These are phyloP conservation scores for Xerocomellus intermedius DNA, from an alignment of 768 basidiomycete genomes.

Conservation along the genomic window DNA sequence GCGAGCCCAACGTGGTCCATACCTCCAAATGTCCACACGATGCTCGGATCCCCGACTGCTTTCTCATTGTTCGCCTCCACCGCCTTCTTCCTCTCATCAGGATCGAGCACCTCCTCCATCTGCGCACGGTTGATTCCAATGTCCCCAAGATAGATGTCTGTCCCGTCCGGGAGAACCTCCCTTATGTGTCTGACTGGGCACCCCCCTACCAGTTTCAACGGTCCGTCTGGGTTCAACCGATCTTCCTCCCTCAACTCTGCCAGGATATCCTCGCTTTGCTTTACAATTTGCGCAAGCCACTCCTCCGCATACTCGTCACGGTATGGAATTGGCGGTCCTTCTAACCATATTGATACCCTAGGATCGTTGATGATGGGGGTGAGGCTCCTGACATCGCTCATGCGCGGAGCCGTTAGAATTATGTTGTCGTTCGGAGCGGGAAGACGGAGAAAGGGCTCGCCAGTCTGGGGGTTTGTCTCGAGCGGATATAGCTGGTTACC, in stretches of 20 bases:
- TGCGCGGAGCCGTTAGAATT: constrained; percentile 58
- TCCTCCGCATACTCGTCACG: constrained; percentile 36
- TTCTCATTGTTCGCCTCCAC: constrained; percentile 42
- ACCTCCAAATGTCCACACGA: constrained; percentile 66
- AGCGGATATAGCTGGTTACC: constrained; percentile 36
- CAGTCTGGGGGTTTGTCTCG: constrained; percentile 40
- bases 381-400: constrained; percentile 39
- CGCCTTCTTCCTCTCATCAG: constrained; percentile 35
- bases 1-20: constrained; percentile 10
- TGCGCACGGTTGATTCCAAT: constrained; percentile 23
- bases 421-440: constrained; percentile 49
- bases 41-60: constrained; percentile 49
- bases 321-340: constrained; percentile 56
- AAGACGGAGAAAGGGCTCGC: constrained; percentile 57
- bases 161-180: constrained; percentile 54
- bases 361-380: constrained; percentile 49
- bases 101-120: constrained; percentile 34
- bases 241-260: constrained; percentile 20
- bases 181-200: constrained; percentile 53
- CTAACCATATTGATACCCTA: constrained; percentile 43
- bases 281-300: constrained; percentile 33
- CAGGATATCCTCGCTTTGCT: constrained; percentile 22
- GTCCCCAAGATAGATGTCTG: constrained; percentile 51
- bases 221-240: constrained; percentile 16
- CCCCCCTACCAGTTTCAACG: constrained; percentile 35